Evolutionary conservation across 768 basidiomycete genomes (phyloP).

Genomic region (Boletus vinaceobasis): DNA sequence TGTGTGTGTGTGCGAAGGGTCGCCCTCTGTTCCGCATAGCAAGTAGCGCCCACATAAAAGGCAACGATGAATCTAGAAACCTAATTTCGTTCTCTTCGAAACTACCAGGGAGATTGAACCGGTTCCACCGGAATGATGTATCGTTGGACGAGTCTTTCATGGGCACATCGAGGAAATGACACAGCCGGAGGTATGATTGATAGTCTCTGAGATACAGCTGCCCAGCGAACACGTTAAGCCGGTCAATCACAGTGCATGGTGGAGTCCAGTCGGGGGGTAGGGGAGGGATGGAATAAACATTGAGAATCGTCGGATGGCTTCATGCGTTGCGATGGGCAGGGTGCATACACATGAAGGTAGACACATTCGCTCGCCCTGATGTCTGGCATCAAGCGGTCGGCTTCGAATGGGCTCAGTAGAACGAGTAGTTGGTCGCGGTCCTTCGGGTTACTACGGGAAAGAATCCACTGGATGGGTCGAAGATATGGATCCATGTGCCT

Average conservation of each 20-base stretch:
- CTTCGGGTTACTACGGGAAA: too few relatives aligned
- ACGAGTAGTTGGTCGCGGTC: too few relatives aligned
- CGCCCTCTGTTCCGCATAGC: too few relatives aligned
- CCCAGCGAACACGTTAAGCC: constrained; percentile 14
- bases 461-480: too few relatives aligned
- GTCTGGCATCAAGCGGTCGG: too few relatives aligned
- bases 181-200: constrained; percentile 18
- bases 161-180: constrained; percentile 20
- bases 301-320: constrained; percentile 33
- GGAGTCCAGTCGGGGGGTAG: constrained; percentile 1
- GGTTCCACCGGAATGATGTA: not conserved
- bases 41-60: not conserved
- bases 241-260: constrained; percentile 1
- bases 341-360: constrained; percentile 40
- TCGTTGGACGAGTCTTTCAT: not conserved
- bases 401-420: too few relatives aligned
- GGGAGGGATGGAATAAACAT: constrained; percentile 7
- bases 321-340: constrained; percentile 35
- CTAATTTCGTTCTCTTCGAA: not conserved
- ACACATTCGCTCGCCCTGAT: too few relatives aligned
- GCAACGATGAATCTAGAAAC: not conserved
- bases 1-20: too few relatives aligned
- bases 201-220: constrained; percentile 24
- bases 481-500: too few relatives aligned
- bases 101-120: not conserved